A percentile compares a stretch with the other conserved stretches of the same genome.
These are phyloP conservation scores for Pseudopyricularia javanii DNA, from an alignment of 2,329 filamentous ascomycete genomes.

Conservation along the genomic window DNA sequence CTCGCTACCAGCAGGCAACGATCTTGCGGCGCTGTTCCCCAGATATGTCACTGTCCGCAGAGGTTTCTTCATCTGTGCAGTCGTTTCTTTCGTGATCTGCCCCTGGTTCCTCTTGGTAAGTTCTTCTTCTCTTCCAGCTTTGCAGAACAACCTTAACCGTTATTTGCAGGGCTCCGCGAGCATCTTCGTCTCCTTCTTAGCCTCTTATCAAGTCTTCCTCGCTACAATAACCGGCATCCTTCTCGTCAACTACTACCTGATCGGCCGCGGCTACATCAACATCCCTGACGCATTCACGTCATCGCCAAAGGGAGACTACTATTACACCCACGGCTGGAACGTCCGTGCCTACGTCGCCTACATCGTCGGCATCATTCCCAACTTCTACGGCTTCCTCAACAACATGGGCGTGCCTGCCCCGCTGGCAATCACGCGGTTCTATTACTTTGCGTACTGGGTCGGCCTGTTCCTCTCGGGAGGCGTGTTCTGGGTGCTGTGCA, in stretches of 20 bases:
- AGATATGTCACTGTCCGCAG: constrained; percentile 24
- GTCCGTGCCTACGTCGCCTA: constrained; percentile 10
- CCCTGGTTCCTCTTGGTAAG: constrained; percentile 10
- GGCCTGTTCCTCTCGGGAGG: constrained; percentile 30
- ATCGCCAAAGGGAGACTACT: constrained; percentile 4
- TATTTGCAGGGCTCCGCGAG: constrained; percentile 13
- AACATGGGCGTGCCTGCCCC: constrained; percentile 25
- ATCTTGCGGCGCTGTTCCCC: constrained; percentile 21
- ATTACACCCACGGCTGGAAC: constrained; percentile 8
- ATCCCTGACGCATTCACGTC: constrained; percentile 18
- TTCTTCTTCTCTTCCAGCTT: constrained; percentile 1
- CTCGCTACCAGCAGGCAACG: constrained; percentile 12
- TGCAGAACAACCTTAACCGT: too few species aligned
- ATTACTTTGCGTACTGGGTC: constrained; percentile 43
- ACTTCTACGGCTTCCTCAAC: constrained; percentile 27
- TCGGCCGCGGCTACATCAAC: constrained; percentile 19
- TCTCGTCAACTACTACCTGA: constrained; percentile 27
- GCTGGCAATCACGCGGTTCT: constrained; percentile 27
- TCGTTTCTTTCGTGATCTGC: constrained; percentile 9
- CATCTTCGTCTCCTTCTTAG: constrained; percentile 25
- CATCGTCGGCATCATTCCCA: constrained; percentile 22
- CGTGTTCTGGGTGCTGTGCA: constrained; percentile 9
- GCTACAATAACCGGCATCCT: constrained; percentile 27
- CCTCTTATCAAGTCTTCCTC: constrained; percentile 28
- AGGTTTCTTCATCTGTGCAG: constrained; percentile 20